Evolutionary conservation across 1,139 yeast species (phyloP), one percentile per base, ranked within the genome.

Genomic region (Hanseniaspora gamundiae): DNA sequence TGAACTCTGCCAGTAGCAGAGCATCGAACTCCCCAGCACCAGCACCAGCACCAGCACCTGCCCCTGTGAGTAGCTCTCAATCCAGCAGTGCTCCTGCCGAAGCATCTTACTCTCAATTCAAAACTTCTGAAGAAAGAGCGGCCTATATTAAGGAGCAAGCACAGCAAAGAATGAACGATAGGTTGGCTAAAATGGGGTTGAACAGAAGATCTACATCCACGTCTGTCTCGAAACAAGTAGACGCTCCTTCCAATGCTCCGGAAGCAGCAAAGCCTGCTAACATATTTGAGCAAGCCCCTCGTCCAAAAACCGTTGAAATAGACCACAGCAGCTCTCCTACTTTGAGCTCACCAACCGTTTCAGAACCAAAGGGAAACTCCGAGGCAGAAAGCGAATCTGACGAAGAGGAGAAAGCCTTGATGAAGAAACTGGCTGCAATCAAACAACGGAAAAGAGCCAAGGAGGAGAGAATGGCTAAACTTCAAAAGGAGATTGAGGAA

Each of bases 121-220:
- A 52, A 19, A 65, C 68, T 14, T 71, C 73, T 9, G 83, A 76
- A 52, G 94, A 85, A 46, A 72, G 95, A 51, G 74, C 93, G 7
- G 88, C 88, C 6, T 78, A 79, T 52, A 80, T 87, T 48, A 86
- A 85, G 58, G 95, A 91, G 11, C 94, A 85, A 56, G 97, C 97
- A 0, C 85, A 83, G 53, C 78, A 81, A 61, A 75, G 86, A 56
- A 87, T 88, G 94, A 80, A 78, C 50, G 96, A 87, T 55, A 71
- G 93, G 54, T 70, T 87, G 58, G 95, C 95, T 1, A 83, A 82
- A 51, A 71, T 88, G 47, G 96, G 96, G 1, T 76, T 85, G 44
- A 67, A 74, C 27, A 69, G 81, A 51, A 60, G 61, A 31, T 9
- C 31, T 6, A 8, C 35, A 3, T 16, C 35, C 8, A 10, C 35